Evolutionary conservation across 148 eudicot genomes (phyloP).

Genomic region (Nepenthes gracilis): DNA sequence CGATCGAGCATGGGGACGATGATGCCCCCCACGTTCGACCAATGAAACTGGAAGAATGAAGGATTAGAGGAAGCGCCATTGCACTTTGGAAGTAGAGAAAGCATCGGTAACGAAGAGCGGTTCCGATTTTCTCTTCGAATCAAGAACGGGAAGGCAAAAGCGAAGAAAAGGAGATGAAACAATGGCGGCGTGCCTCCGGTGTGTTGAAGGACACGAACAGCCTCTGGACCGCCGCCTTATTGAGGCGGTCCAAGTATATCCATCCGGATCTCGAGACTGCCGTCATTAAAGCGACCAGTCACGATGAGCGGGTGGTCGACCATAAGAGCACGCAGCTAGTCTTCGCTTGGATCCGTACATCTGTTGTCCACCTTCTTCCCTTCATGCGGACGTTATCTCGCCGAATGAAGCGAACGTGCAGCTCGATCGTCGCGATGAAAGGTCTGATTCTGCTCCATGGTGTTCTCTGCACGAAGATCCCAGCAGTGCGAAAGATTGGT

Average conservation of each 20-base stretch:
- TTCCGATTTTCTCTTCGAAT: too few species aligned
- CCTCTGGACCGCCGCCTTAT: conserved; percentile 15
- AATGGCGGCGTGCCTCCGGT: too few species aligned
- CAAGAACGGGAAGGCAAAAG: too few species aligned
- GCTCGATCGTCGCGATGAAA: conserved; percentile 66
- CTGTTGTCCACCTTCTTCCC: conserved; percentile 31
- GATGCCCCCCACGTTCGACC: too few species aligned
- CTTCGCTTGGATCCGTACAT: conserved; percentile 38
- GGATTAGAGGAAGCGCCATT: too few species aligned
- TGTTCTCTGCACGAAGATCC: conserved; percentile 34
- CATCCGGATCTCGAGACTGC: conserved; percentile 63
- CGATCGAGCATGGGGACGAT: too few species aligned
- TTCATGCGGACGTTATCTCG: conserved; percentile 36
- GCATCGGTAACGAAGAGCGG: too few species aligned
- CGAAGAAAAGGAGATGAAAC: too few species aligned
- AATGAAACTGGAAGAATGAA: too few species aligned
- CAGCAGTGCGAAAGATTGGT: conserved; percentile 35
- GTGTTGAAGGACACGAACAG: too few species aligned
- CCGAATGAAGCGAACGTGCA: conserved; percentile 36
- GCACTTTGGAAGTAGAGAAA: too few species aligned
- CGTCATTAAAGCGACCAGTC: conserved; percentile 70
- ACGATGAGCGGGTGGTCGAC: conserved; percentile 39
- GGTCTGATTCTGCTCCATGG: conserved; percentile 63
- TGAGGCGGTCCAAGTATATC: conserved; percentile 23
- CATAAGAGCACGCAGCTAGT: conserved; percentile 34